phyloP scores from a whole-genome alignment of 371 early-diverging fungal genomes.

The Mucor racemosus region DNA sequence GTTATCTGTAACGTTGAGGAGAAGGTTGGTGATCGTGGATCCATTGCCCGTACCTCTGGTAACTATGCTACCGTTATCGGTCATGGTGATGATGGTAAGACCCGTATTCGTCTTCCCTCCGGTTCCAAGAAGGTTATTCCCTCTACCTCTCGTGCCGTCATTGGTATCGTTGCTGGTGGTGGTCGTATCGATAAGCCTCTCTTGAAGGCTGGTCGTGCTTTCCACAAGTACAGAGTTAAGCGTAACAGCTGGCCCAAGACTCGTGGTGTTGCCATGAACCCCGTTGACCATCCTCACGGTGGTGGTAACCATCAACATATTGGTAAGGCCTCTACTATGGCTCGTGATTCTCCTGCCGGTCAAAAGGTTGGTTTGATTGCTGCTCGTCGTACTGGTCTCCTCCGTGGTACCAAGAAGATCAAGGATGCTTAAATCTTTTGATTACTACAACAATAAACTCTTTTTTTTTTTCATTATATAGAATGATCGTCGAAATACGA shows the following conservation, averaged over 20 bases:
- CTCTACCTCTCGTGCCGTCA: constrained; percentile 92
- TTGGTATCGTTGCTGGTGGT: constrained; percentile 99
- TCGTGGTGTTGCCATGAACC: constrained; percentile 99
- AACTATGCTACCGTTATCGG: constrained; percentile 99
- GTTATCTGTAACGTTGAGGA: constrained; percentile 99
- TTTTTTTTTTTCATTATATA: not conserved
- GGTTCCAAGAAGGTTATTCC: constrained; percentile 97
- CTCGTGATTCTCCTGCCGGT: constrained; percentile 95
- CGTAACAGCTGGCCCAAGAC: constrained; percentile 99
- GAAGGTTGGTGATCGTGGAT: constrained; percentile 97
- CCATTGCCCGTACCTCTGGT: constrained; percentile 97
- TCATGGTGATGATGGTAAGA: constrained; percentile 98
- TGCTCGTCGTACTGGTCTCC: constrained; percentile 71
- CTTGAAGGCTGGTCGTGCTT: constrained; percentile 99
- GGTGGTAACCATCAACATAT: constrained; percentile 98
- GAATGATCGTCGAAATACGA: not conserved
- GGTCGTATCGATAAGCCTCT: constrained; percentile 99
- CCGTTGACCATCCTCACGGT: constrained; percentile 89
- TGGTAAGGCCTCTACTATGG: constrained; percentile 96
- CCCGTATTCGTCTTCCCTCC: constrained; percentile 97
- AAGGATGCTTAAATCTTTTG: constrained; percentile 44
- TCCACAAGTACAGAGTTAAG: constrained; percentile 98
- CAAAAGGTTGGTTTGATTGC: constrained; percentile 99
- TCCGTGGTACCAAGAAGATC: constrained; percentile 86
- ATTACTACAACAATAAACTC: not conserved